These are phyloP conservation scores for Pholiota adiposa DNA, from an alignment of 1,284 basidiomycete species.

Conservation along the genomic window DNA sequence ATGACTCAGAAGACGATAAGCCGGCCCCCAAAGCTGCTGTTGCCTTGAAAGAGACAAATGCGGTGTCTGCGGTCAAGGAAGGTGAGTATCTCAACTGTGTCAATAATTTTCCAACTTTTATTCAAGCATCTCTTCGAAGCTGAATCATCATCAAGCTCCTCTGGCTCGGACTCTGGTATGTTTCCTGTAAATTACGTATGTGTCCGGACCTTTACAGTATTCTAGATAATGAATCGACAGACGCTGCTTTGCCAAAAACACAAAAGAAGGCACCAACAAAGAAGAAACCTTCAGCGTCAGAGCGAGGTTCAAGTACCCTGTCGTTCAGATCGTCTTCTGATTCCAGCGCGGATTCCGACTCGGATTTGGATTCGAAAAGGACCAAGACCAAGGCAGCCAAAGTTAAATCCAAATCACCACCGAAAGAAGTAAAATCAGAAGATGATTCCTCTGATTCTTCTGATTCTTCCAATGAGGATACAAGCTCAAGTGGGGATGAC, in stretches of 20 bases:
- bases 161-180: slow-evolving; percentile 34
- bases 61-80: neutral
- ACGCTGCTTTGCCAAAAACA: slow-evolving; percentile 23
- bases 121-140: neutral
- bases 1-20: slow-evolving; percentile 27
- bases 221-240: slow-evolving; percentile 37
- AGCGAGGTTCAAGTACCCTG: slow-evolving; percentile 30
- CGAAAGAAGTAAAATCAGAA: slow-evolving; percentile 5
- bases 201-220: neutral
- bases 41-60: slow-evolving; percentile 4
- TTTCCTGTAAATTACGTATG: neutral
- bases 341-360: slow-evolving; percentile 2
- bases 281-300: slow-evolving; percentile 17
- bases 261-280: slow-evolving; percentile 29
- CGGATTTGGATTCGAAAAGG: slow-evolving; percentile 3
- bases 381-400: slow-evolving; percentile 4
- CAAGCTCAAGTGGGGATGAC: slow-evolving; percentile 22
- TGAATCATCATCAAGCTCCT: slow-evolving; percentile 23
- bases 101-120: no score
- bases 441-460: slow-evolving; percentile 17
- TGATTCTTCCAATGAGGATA: slow-evolving; percentile 15
- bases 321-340: slow-evolving; percentile 19
- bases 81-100: neutral
- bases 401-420: neutral
- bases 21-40: slow-evolving; percentile 13